phyloP scores from a whole-genome alignment of 2,329 filamentous ascomycete genomes.

The Fusarium gaditjirri region DNA sequence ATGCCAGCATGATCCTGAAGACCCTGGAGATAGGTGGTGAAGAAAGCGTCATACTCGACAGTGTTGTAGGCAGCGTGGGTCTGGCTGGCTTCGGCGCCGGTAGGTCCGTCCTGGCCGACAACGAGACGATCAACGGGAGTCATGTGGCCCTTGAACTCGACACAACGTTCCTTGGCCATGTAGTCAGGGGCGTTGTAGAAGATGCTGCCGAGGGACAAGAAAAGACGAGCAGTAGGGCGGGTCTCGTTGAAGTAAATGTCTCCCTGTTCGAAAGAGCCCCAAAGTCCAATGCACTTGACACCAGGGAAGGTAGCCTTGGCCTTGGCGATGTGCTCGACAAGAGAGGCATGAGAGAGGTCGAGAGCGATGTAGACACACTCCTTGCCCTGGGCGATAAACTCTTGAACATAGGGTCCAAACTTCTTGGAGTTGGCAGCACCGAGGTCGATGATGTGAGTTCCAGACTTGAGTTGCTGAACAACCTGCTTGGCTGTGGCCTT shows the following conservation, averaged over 20 bases:
- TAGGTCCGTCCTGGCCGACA: conserved; percentile 34
- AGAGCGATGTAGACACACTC: conserved; percentile 37
- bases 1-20: conserved; percentile 33
- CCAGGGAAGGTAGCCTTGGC: conserved; percentile 32
- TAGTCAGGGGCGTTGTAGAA: conserved; percentile 41
- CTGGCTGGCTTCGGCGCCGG: neutral
- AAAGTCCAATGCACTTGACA: conserved; percentile 33
- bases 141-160: conserved; percentile 31
- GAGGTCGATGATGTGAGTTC: conserved; percentile 38
- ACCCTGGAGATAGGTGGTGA: conserved; percentile 24
- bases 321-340: conserved; percentile 23
- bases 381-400: conserved; percentile 35
- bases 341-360: conserved; percentile 23
- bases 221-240: conserved; percentile 8
- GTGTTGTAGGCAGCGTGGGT: conserved; percentile 28
- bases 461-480: conserved; percentile 14
- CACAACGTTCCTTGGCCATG: conserved; percentile 31
- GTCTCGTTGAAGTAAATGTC: conserved; percentile 34
- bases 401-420: conserved; percentile 36
- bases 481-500: conserved; percentile 25
- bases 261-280: conserved; percentile 38
- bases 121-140: conserved; percentile 23
- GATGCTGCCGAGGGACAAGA: conserved; percentile 37
- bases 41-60: conserved; percentile 28
- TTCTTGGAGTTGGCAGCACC: conserved; percentile 38